Conservation (phyloP, 352 stramenopile genomes). For the Aphanomyces euteiches region DNA sequence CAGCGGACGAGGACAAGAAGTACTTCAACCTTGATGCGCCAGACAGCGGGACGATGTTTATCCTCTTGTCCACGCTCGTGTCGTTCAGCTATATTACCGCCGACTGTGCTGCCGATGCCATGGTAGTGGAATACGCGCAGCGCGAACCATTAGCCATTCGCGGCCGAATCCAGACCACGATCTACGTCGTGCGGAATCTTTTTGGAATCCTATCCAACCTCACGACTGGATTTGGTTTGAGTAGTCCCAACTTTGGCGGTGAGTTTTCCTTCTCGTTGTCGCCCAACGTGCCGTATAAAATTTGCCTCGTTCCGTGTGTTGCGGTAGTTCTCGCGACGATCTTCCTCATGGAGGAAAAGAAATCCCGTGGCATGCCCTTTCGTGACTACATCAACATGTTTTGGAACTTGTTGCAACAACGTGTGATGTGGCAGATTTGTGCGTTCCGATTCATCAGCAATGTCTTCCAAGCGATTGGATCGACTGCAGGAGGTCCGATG, state of each 20-base stretch:
- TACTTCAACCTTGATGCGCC: too few relatives aligned
- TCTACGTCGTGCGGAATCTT: conserved; percentile 35
- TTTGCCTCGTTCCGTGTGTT: too few relatives aligned
- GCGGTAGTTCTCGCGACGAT: conserved; percentile 32
- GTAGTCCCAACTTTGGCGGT: conserved; percentile 45
- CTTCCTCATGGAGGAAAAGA: conserved; percentile 33
- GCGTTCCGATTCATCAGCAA: conserved; percentile 52
- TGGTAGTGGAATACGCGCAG: too few relatives aligned
- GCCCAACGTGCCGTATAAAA: conserved; percentile 4
- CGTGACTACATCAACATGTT: conserved; percentile 29
- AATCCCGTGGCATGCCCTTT: conserved; percentile 16
- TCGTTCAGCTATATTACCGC: too few relatives aligned
- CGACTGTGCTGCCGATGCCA: too few relatives aligned
- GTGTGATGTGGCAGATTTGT: conserved; percentile 45
- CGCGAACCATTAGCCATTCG: too few relatives aligned
- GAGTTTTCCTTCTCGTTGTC: conserved; percentile 45
- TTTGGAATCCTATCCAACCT: conserved; percentile 40
- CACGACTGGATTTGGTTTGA: conserved; percentile 40
- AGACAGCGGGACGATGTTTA: too few relatives aligned
- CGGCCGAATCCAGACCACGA: too few relatives aligned
- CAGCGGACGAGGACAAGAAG: not conserved
- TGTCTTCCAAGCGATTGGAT: conserved; percentile 42
- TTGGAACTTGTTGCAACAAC: conserved; percentile 5
- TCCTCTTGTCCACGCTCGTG: too few relatives aligned
- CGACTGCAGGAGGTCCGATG: conserved; percentile 43